Evolutionary conservation across 768 basidiomycete genomes (phyloP).

Genomic region (Pleurotus salmoneostramineus): DNA sequence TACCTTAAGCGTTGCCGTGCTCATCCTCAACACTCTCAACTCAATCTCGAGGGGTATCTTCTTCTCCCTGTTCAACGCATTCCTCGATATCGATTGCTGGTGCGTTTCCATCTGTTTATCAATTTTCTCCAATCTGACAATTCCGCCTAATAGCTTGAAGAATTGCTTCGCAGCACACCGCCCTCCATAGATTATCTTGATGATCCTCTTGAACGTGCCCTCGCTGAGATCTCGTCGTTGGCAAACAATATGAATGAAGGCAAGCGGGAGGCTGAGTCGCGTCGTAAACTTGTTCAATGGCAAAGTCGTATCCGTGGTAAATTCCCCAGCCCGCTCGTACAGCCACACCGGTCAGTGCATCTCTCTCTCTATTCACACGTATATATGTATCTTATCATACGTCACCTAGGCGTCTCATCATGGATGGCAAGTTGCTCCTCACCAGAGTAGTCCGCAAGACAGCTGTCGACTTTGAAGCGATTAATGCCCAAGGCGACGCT

Average conservation of each 20-base stretch:
- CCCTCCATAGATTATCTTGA: slow-evolving; percentile 70
- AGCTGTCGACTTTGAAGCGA: slow-evolving; percentile 74
- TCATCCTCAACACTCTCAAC: slow-evolving; percentile 88
- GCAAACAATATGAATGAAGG: slow-evolving; percentile 98
- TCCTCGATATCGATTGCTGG: slow-evolving; percentile 92
- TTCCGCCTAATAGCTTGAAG: slow-evolving; percentile 59
- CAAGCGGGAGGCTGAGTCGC: slow-evolving; percentile 91
- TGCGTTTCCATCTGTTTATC: slow-evolving; percentile 27
- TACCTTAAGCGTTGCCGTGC: slow-evolving; percentile 89
- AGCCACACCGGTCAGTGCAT: slow-evolving; percentile 83
- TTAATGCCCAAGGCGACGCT: slow-evolving; percentile 72
- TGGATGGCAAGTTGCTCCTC: slow-evolving; percentile 84
- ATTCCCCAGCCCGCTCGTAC: slow-evolving; percentile 96
- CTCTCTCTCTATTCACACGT: neutral
- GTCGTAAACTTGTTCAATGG: slow-evolving; percentile 88
- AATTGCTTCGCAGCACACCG: slow-evolving; percentile 82
- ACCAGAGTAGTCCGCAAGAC: slow-evolving; percentile 91
- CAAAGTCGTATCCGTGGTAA: slow-evolving; percentile 84
- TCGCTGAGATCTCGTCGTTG: slow-evolving; percentile 82
- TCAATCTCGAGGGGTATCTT: slow-evolving; percentile 91
- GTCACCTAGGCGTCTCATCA: slow-evolving; percentile 71
- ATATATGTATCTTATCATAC: slow-evolving; percentile 10
- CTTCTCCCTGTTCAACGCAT: slow-evolving; percentile 95
- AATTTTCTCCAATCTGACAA: slow-evolving; percentile 5
- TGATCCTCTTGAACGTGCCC: slow-evolving; percentile 81